These are phyloP conservation scores for Phytophthora fragariae DNA, from an alignment of 352 stramenopile genomes.

Conservation along the genomic window DNA sequence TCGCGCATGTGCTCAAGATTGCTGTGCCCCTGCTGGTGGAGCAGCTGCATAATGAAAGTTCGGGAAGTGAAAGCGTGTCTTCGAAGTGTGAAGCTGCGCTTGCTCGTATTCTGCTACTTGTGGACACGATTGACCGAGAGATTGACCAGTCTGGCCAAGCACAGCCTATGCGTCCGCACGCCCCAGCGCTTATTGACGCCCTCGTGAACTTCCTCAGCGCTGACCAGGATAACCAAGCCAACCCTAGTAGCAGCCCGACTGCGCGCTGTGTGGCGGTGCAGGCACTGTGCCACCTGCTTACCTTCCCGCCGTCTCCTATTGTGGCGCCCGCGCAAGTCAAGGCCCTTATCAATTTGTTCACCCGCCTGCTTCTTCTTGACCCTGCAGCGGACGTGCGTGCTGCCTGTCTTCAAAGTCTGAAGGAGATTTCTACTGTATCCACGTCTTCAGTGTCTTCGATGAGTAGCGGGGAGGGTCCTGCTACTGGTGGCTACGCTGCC, in stretches of 20 bases:
- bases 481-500: constrained; percentile 64
- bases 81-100: constrained; percentile 81
- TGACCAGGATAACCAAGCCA: constrained; percentile 31
- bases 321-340: constrained; percentile 70
- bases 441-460: constrained; percentile 17
- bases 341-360: constrained; percentile 80
- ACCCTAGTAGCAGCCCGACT: constrained; percentile 44
- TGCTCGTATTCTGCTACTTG: constrained; percentile 67
- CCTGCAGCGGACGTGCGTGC: constrained; percentile 63
- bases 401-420: constrained; percentile 74
- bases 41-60: constrained; percentile 55
- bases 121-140: constrained; percentile 86
- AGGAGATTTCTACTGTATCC: constrained; percentile 77
- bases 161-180: constrained; percentile 82
- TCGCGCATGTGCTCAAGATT: constrained; percentile 76
- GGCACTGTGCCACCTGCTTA: constrained; percentile 77
- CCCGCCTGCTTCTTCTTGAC: constrained; percentile 72
- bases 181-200: constrained; percentile 60
- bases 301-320: constrained; percentile 82
- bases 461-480: constrained; percentile 25
- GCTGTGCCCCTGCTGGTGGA: constrained; percentile 68
- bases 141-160: constrained; percentile 77
- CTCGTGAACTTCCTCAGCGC: constrained; percentile 66
- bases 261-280: constrained; percentile 74
- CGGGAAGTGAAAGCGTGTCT: constrained; percentile 36